Evolutionary conservation across 2,329 filamentous ascomycete species (phyloP), one percentile per base, ranked within the genome.

Genomic region (Fusarium solani-melongenae): DNA sequence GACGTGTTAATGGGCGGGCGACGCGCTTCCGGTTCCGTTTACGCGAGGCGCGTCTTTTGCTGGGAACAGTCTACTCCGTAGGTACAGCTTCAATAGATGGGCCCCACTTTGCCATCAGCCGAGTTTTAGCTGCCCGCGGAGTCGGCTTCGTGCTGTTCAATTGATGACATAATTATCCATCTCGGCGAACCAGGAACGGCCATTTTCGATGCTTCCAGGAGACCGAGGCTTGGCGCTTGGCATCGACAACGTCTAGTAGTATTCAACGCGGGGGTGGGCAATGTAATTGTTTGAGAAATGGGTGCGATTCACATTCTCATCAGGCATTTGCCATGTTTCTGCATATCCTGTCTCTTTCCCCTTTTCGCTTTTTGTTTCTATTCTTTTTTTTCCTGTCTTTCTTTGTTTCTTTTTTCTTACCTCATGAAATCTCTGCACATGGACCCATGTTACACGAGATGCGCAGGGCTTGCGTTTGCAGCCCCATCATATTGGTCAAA

Each of bases 221-320:
- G 29, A 38, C n/a, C 6, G 22, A 27, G 44, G 41, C 59, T 62
- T 62, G 59, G 59, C 59, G 11, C 58, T 61, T 49, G 58, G 58
- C 58, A 61, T 24, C 24, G 39, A 61, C 58, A 49, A 49, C 58
- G 39, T 49, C 29, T 4, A 20, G 24, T 41, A 31, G 24, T 10
- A 33, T 46, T 44, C 22, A 58, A 41, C 7, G 22, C 27, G 27
- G 46, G 46, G 46, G 17, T 15, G 41, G 12, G 20, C n/a, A n/a
- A n/a, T 31, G 29, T 31, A 4, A 31, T 31, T 53, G 17, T 14
- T 53, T 9, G 6, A 20, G 17, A 31, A 31, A 53, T 27, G 14
- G 22, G 31, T 53, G 46, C 46, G 17, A 51, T 31, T 53, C 27
- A 53, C 27, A 31, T 53, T 53, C 46, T 31, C 31, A 31, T 53